Evolutionary conservation across 352 stramenopile species (phyloP).

Genomic region (Phytophthora melonis): DNA sequence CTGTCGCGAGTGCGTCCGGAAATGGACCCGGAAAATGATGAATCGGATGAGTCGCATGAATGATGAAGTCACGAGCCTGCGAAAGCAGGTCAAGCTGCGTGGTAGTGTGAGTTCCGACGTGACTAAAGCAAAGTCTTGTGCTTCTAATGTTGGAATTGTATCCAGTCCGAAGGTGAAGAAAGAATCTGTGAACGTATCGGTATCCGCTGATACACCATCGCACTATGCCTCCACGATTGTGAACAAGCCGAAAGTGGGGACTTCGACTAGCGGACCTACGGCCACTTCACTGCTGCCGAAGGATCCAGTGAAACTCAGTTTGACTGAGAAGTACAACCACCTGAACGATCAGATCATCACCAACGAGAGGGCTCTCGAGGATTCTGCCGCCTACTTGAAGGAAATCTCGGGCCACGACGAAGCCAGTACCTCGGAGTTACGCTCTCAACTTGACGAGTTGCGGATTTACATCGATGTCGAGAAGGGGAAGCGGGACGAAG

Average conservation of each 20-base stretch:
- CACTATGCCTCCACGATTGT: neutral
- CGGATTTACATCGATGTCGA: slow-evolving; percentile 40
- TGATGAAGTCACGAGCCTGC: slow-evolving; percentile 22
- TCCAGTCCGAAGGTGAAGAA: slow-evolving; percentile 3
- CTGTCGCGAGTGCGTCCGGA: slow-evolving; percentile 22
- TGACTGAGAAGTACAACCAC: slow-evolving; percentile 44
- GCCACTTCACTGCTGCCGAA: neutral
- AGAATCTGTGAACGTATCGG: neutral
- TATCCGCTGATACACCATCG: neutral
- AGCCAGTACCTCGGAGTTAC: slow-evolving; percentile 26
- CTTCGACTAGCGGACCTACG: neutral
- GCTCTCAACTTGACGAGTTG: slow-evolving; percentile 45
- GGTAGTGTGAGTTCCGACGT: neutral
- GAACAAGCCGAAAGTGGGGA: neutral
- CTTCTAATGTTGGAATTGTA: slow-evolving; percentile 2
- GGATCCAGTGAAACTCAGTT: slow-evolving; percentile 20
- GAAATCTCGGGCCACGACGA: slow-evolving; percentile 32
- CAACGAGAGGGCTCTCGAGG: slow-evolving; percentile 44
- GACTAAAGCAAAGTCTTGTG: neutral
- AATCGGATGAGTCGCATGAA: slow-evolving; percentile 9
- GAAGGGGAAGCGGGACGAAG: slow-evolving; percentile 28
- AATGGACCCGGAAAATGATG: slow-evolving; percentile 20
- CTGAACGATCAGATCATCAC: slow-evolving; percentile 42
- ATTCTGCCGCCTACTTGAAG: slow-evolving; percentile 36
- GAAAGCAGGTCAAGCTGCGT: neutral